phyloP scores from a whole-genome alignment of 176 grass and related monocot genomes.

The Triticum dicoccoides region DNA sequence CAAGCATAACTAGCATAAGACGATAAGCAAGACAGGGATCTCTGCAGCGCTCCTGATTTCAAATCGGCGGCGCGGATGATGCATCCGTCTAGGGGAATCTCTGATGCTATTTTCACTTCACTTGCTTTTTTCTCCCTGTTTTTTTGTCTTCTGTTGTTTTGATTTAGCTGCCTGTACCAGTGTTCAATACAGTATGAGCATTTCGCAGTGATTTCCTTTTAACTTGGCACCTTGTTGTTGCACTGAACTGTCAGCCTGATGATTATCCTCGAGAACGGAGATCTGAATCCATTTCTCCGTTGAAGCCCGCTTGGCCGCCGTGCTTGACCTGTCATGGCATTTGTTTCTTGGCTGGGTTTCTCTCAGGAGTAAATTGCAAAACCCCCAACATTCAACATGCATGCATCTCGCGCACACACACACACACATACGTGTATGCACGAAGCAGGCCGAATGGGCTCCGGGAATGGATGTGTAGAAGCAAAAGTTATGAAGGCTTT shows the following conservation, averaged over 20 bases:
- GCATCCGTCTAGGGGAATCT: conserved; percentile 59
- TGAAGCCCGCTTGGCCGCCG: conserved; percentile 5
- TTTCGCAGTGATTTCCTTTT: too few relatives aligned
- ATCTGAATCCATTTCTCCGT: conserved; percentile 23
- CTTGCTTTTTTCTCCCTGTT: not conserved
- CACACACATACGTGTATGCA: too few relatives aligned
- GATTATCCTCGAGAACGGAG: conserved; percentile 37
- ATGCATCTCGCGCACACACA: not conserved
- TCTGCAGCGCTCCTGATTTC: conserved; percentile 31
- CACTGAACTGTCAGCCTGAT: conserved; percentile 32
- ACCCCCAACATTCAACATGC: not conserved
- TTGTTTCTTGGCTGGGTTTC: not conserved
- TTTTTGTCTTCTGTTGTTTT: not conserved
- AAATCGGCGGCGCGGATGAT: conserved; percentile 13
- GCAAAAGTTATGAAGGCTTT: conserved; percentile 32
- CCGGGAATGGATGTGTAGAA: too few relatives aligned
- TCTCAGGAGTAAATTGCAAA: not conserved
- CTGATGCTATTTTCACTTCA: not conserved
- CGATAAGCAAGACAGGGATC: conserved; percentile 29
- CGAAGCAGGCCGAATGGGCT: too few relatives aligned
- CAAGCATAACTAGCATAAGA: not conserved
- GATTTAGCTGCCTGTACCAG: too few relatives aligned
- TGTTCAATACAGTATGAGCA: too few relatives aligned
- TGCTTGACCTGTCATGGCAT: not conserved
- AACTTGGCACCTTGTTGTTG: too few relatives aligned